phyloP scores from a whole-genome alignment of 225 moss, liverwort and hornwort species.

The Sphagnum contortum region DNA sequence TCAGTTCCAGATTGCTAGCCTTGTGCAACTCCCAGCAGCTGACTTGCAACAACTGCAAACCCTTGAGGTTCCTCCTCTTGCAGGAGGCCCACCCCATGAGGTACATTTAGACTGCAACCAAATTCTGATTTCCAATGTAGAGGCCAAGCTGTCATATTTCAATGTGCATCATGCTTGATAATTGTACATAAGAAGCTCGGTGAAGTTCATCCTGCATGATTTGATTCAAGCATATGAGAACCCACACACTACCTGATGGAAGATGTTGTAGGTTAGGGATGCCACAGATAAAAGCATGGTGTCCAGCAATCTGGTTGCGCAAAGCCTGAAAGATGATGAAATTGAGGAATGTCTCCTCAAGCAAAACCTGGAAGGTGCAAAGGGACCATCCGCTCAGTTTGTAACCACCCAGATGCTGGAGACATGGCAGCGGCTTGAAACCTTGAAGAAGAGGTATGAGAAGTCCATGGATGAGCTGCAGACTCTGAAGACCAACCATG shows the following conservation, averaged over 20 bases:
- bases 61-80: constrained; percentile 4
- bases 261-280: too few relatives aligned
- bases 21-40: constrained; percentile 7
- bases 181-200: too few relatives aligned
- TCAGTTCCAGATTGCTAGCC: constrained; percentile 18
- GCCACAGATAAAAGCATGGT: too few relatives aligned
- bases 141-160: too few relatives aligned
- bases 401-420: constrained; percentile 45
- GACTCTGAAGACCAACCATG: constrained; percentile 38
- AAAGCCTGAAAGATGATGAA: constrained; percentile 7
- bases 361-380: constrained; percentile 16
- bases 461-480: constrained; percentile 35
- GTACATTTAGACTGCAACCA: background rate
- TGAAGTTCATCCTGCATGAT: too few relatives aligned
- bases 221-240: too few relatives aligned
- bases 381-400: constrained; percentile 23
- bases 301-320: too few relatives aligned
- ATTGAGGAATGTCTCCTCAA: constrained; percentile 12
- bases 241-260: too few relatives aligned
- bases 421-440: constrained; percentile 45
- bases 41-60: background rate
- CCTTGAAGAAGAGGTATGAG: constrained; percentile 35
- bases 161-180: too few relatives aligned
- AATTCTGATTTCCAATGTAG: background rate
- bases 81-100: constrained; percentile 12